Evolutionary conservation across 78 protist species (phyloP).

Genomic region (Chrysochromulina tobinii): DNA sequence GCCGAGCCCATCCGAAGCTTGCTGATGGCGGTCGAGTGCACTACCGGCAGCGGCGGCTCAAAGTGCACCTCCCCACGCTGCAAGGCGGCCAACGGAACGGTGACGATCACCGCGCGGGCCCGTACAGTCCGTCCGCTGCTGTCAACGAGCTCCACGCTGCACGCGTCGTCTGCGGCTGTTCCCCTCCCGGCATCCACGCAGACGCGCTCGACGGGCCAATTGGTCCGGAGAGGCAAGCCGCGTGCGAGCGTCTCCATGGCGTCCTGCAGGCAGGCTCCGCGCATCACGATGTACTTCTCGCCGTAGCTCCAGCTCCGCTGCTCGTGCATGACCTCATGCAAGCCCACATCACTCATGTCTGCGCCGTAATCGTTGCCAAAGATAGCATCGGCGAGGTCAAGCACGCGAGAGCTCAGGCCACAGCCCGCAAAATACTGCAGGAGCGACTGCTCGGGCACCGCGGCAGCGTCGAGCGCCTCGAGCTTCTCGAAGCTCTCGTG

Average conservation of each 20-base stretch:
- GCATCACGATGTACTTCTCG: neutral
- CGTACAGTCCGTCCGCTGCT: neutral
- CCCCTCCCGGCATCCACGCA: neutral
- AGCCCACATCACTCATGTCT: neutral
- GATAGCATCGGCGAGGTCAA: constrained; percentile 23
- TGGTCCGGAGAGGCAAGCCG: neutral
- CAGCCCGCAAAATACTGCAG: neutral
- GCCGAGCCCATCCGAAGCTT: neutral
- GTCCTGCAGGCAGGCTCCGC: neutral
- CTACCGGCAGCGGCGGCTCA: neutral
- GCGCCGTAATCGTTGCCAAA: constrained; percentile 29
- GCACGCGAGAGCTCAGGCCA: neutral
- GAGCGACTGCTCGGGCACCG: neutral
- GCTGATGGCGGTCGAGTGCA: neutral
- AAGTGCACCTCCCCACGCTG: neutral
- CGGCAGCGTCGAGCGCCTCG: neutral
- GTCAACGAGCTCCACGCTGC: neutral
- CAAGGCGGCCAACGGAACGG: neutral
- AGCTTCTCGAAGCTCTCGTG: neutral
- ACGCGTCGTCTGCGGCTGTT: neutral
- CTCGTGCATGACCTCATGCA: neutral
- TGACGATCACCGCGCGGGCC: neutral
- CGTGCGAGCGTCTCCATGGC: neutral
- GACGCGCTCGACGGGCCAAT: neutral
- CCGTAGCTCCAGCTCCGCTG: neutral